A percentile compares a stretch with the other conserved stretches of the same genome.
phyloP scores from a whole-genome alignment of 176 grass and related monocot genomes.

The Urochloa ruziziensis region DNA sequence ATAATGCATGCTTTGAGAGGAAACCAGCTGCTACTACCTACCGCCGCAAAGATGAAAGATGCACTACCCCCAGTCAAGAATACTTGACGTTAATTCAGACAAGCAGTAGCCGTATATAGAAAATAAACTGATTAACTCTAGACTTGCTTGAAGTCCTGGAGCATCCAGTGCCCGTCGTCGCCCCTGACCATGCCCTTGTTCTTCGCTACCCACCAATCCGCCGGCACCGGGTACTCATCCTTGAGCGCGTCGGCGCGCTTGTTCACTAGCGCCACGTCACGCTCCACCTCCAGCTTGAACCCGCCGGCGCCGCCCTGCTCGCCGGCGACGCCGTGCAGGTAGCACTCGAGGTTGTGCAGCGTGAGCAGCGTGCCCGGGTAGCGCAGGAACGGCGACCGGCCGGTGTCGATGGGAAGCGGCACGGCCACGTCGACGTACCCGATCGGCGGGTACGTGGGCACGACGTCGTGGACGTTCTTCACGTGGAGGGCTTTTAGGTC shows the following conservation, averaged over 20 bases:
- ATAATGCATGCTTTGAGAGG: no score
- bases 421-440: conserved; percentile 47
- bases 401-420: conserved; percentile 24
- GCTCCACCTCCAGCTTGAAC: conserved; percentile 49
- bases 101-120: no score
- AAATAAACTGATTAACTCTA: background rate
- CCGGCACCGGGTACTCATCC: conserved; percentile 51
- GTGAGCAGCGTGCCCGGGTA: background rate
- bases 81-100: no score
- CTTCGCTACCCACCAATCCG: conserved; percentile 34
- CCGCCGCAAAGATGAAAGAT: no score
- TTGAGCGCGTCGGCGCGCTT: conserved; percentile 44
- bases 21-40: no score
- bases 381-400: conserved; percentile 45
- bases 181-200: conserved; percentile 45
- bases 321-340: conserved; percentile 56
- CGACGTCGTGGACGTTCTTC: conserved; percentile 37
- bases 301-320: conserved; percentile 5
- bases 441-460: conserved; percentile 33
- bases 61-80: no score
- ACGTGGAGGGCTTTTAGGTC: conserved; percentile 39
- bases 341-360: conserved; percentile 58
- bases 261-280: conserved; percentile 50
- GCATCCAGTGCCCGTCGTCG: conserved; percentile 26
- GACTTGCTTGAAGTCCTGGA: conserved; percentile 32